Conservation (phyloP, 495 filamentous ascomycete genomes). For the Aspergillus cavernicola region DNA sequence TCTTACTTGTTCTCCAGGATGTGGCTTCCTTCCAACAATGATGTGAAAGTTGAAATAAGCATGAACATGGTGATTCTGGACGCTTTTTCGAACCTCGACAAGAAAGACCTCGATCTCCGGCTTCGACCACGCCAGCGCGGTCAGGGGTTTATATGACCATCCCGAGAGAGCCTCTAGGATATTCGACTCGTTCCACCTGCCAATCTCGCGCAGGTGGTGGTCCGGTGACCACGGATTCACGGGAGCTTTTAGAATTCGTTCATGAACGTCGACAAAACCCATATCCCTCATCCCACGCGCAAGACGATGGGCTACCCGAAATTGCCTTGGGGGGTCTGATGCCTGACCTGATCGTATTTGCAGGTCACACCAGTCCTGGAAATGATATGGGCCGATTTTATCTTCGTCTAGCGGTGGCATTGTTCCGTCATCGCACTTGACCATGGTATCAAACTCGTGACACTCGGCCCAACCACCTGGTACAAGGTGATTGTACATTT, state of each 20-base stretch:
- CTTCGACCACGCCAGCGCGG: slow-evolving; percentile 44
- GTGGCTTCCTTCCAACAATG: slow-evolving; percentile 54
- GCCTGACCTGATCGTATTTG: slow-evolving; percentile 44
- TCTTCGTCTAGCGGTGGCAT: slow-evolving; percentile 47
- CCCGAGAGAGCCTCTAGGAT: slow-evolving; percentile 42
- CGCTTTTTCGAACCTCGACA: slow-evolving; percentile 52
- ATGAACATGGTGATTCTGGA: slow-evolving; percentile 53
- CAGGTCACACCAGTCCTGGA: slow-evolving; percentile 51
- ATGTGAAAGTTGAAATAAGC: slow-evolving; percentile 51
- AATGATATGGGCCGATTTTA: slow-evolving; percentile 37
- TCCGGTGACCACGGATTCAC: slow-evolving; percentile 59
- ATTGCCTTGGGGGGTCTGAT: slow-evolving; percentile 48
- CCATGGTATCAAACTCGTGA: slow-evolving; percentile 57
- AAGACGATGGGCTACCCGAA: slow-evolving; percentile 47
- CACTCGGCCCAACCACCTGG: slow-evolving; percentile 66
- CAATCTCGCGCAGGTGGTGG: slow-evolving; percentile 45
- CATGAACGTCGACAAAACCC: slow-evolving; percentile 61
- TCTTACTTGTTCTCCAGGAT: slow-evolving; percentile 16
- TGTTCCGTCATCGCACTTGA: slow-evolving; percentile 58
- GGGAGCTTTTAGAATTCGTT: slow-evolving; percentile 53
- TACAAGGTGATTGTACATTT: slow-evolving; percentile 47
- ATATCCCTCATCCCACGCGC: slow-evolving; percentile 55
- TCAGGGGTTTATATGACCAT: slow-evolving; percentile 45
- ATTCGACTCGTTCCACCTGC: slow-evolving; percentile 40
- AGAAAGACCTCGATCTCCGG: slow-evolving; percentile 55